Percentiles rank a stretch among this genome's conserved stretches.
Evolutionary conservation across 441 rosid genomes (phyloP).

Genomic region (Geranium incanum): DNA sequence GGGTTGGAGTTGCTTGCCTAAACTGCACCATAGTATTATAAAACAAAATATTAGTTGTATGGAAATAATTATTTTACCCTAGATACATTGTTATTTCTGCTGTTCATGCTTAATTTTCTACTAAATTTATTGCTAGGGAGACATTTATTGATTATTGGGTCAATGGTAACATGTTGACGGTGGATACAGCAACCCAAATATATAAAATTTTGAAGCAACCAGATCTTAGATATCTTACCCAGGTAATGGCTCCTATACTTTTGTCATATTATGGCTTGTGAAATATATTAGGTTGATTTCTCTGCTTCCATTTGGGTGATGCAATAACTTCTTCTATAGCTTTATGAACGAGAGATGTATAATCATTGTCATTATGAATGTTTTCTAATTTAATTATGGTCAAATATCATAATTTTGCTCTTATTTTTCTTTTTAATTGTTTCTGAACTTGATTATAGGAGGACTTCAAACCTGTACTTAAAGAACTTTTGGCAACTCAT

Average conservation of each 20-base stretch:
- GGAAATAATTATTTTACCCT: neutral
- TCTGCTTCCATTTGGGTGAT: neutral
- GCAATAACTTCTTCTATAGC: neutral
- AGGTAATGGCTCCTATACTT: slow-evolving; percentile 40
- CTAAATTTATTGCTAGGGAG: slow-evolving; percentile 42
- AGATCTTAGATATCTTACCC: slow-evolving; percentile 59
- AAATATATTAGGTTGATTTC: neutral
- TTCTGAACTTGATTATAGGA: slow-evolving; percentile 47
- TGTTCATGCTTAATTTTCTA: slow-evolving; percentile 14
- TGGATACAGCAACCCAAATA: slow-evolving; percentile 75
- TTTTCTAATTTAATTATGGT: neutral
- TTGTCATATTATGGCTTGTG: slow-evolving; percentile 6
- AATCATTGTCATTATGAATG: neutral
- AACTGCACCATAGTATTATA: neutral
- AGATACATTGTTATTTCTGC: neutral
- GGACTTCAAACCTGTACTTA: slow-evolving; percentile 79
- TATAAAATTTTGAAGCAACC: slow-evolving; percentile 71
- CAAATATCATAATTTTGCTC: slow-evolving; percentile 4
- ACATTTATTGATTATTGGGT: slow-evolving; percentile 85
- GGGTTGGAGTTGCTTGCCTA: slow-evolving; percentile 1
- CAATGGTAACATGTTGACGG: slow-evolving; percentile 68
- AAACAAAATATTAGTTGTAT: neutral
- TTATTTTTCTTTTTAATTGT: slow-evolving; percentile 10
- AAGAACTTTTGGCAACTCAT: slow-evolving; percentile 86
- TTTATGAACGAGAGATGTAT: neutral